phyloP scores from a whole-genome alignment of 441 rosid genomes.

The Jatropha multifida region DNA sequence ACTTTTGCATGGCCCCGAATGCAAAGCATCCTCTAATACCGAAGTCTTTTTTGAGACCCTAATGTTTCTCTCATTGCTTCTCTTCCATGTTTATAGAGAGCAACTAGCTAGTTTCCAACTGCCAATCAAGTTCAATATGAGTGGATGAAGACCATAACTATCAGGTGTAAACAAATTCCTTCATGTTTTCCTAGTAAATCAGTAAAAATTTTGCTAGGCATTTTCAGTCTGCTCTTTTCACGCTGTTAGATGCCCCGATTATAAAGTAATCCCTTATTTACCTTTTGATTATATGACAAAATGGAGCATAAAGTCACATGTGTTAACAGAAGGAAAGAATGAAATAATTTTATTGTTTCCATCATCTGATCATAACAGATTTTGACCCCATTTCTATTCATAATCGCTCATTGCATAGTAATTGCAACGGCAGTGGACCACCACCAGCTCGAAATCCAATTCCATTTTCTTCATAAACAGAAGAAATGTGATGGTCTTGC shows the following conservation, averaged over 20 bases:
- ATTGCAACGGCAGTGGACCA: slow-evolving; percentile 50
- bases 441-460: slow-evolving; percentile 42
- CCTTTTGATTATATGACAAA: neutral
- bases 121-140: neutral
- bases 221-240: neutral
- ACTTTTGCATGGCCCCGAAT: no score
- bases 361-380: neutral
- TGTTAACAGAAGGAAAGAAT: slow-evolving; percentile 18
- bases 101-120: no score
- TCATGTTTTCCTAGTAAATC: neutral
- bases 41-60: no score
- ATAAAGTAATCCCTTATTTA: neutral
- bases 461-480: slow-evolving; percentile 41
- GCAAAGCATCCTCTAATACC: no score
- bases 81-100: no score
- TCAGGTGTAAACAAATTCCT: no score
- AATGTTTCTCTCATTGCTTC: neutral
- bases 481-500: slow-evolving; percentile 51
- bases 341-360: slow-evolving; percentile 12
- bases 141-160: neutral
- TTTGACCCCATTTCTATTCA: slow-evolving; percentile 13
- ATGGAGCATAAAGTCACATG: neutral
- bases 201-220: neutral
- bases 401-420: slow-evolving; percentile 58
- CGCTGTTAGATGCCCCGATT: neutral